Conservation (phyloP, 495 filamentous ascomycete genomes). For the Hypoxylon perforatum region DNA sequence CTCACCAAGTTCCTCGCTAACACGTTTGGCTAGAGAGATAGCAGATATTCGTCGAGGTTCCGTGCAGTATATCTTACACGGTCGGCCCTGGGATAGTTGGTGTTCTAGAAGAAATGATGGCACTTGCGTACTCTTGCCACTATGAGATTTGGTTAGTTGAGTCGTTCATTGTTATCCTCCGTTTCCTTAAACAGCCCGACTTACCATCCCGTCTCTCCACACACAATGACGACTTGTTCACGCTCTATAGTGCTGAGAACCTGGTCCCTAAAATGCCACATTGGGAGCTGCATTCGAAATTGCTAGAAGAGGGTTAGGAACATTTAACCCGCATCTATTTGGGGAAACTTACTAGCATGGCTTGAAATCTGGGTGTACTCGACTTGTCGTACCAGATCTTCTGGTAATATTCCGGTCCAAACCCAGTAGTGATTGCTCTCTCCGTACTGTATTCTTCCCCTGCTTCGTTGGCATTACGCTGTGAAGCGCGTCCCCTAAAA, state of each 20-base stretch:
- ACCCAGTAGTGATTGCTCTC: conserved; percentile 34
- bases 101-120: conserved; percentile 92
- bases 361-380: conserved; percentile 67
- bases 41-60: conserved; percentile 97
- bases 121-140: conserved; percentile 96
- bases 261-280: conserved; percentile 84
- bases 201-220: conserved; percentile 90
- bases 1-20: conserved; percentile 95
- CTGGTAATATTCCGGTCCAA: conserved; percentile 59
- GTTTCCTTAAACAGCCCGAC: conserved; percentile 1
- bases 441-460: conserved; percentile 55
- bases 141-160: conserved; percentile 37
- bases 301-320: conserved; percentile 40
- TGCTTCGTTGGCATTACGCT: conserved; percentile 58
- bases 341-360: conserved; percentile 60
- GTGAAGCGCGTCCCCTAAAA: conserved; percentile 71
- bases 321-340: not conserved
- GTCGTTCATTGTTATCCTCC: not conserved
- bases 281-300: conserved; percentile 80
- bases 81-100: conserved; percentile 79
- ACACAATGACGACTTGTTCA: conserved; percentile 88
- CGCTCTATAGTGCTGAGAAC: conserved; percentile 77
- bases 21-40: conserved; percentile 88
- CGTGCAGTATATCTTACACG: conserved; percentile 93
- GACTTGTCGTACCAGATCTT: conserved; percentile 78